Percentiles rank a stretch among this genome's conserved stretches.
Evolutionary conservation across 2,329 filamentous ascomycete species (phyloP).

Genomic region (Ophiostoma ips): DNA sequence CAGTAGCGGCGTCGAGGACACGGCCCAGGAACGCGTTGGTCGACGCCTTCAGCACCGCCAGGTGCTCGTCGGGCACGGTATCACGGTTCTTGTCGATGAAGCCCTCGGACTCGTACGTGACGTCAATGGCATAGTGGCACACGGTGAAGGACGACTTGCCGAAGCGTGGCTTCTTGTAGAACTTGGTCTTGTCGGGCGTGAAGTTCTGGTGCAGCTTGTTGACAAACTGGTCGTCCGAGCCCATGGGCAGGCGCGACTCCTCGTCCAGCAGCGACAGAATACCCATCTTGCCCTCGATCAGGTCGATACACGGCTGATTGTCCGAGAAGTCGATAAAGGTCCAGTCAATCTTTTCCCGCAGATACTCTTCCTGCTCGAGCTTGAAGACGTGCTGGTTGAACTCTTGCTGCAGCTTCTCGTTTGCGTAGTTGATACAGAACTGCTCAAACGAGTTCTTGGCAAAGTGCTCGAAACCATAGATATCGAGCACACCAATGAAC

Average conservation of each 20-base stretch:
- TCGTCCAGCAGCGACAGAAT: conserved; percentile 87
- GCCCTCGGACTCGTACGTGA: conserved; percentile 96
- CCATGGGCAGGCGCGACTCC: conserved; percentile 93
- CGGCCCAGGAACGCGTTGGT: conserved; percentile 73
- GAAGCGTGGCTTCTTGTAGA: conserved; percentile 97
- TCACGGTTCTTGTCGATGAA: conserved; percentile 99
- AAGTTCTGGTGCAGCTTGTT: conserved; percentile 94
- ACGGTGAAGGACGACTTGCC: conserved; percentile 96
- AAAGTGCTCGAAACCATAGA: conserved; percentile 98
- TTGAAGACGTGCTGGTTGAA: conserved; percentile 99
- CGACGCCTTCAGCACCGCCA: conserved; percentile 78
- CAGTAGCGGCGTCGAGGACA: conserved; percentile 72
- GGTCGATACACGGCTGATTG: conserved; percentile 96
- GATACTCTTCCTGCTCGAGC: conserved; percentile 94
- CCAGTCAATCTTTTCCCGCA: conserved; percentile 95
- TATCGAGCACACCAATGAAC: conserved; percentile 98
- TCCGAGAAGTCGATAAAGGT: conserved; percentile 99
- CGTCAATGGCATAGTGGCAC: conserved; percentile 94
- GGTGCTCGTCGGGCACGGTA: conserved; percentile 94
- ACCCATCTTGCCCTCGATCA: conserved; percentile 94
- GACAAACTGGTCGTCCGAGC: conserved; percentile 91
- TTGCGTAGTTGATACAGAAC: conserved; percentile 99
- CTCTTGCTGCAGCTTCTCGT: conserved; percentile 97
- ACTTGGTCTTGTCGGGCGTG: conserved; percentile 76
- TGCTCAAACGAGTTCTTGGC: conserved; percentile 99